Evolutionary conservation across 2,329 filamentous ascomycete species (phyloP).

Genomic region (Pezicula neosporulosa): DNA sequence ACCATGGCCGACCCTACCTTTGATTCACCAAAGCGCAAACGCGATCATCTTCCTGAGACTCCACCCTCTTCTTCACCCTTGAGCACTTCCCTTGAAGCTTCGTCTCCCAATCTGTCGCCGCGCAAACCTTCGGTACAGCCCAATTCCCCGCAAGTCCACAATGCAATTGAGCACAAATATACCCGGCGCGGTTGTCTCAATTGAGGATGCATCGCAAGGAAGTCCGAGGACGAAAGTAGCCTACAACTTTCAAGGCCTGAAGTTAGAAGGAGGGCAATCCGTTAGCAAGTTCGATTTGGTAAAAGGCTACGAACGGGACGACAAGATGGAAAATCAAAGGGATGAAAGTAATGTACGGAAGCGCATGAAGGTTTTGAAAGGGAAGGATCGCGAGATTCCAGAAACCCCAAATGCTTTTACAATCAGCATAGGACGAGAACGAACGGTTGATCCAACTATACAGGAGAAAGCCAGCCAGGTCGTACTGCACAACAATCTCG

Average conservation of each 20-base stretch:
- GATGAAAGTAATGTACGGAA: constrained; percentile 17
- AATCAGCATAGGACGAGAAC: constrained; percentile 10
- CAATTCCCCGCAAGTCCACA: background rate
- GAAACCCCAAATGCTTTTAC: constrained; percentile 19
- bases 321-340: constrained; percentile 6
- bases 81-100: background rate
- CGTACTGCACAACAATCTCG: constrained; percentile 18
- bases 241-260: constrained; percentile 25
- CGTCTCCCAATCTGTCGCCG: too few species aligned
- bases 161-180: constrained; percentile 13
- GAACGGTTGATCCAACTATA: constrained; percentile 11
- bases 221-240: constrained; percentile 28
- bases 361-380: constrained; percentile 14
- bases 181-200: constrained; percentile 2
- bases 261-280: constrained; percentile 16
- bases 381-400: constrained; percentile 17
- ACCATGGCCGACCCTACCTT: background rate
- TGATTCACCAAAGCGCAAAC: constrained; percentile 3
- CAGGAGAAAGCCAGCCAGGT: constrained; percentile 11
- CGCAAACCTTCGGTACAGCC: too few species aligned
- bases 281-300: constrained; percentile 19
- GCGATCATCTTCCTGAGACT: constrained; percentile 1
- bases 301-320: background rate
- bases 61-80: background rate
- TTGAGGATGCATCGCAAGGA: constrained; percentile 7